These are phyloP conservation scores for Shiraia bambusicola DNA, from an alignment of 2,329 filamentous ascomycete species.

Conservation along the genomic window DNA sequence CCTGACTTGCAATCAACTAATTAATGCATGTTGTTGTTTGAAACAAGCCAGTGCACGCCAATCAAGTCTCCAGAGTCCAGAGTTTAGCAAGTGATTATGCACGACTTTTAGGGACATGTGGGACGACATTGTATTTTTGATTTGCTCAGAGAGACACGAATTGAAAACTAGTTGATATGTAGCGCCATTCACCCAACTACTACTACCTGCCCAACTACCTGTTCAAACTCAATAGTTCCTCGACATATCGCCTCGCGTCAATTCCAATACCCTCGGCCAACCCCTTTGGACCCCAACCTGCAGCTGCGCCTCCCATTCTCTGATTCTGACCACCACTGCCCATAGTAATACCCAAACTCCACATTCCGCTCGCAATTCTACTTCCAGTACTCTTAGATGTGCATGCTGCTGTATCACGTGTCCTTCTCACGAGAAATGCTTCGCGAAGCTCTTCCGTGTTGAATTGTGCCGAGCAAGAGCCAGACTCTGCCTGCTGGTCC, in stretches of 20 bases:
- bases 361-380: slow-evolving; percentile 37
- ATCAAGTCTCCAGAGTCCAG: too few relatives aligned
- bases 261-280: slow-evolving; percentile 74
- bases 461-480: slow-evolving; percentile 20
- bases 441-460: slow-evolving; percentile 40
- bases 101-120: too few relatives aligned
- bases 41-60: slow-evolving; percentile 1
- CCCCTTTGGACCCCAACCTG: slow-evolving; percentile 59
- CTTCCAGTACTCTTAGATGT: slow-evolving; percentile 21
- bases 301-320: slow-evolving; percentile 44
- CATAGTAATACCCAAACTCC: slow-evolving; percentile 32
- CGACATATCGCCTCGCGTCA: slow-evolving; percentile 74
- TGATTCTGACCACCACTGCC: slow-evolving; percentile 20
- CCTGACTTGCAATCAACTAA: not conserved
- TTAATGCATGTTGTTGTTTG: not conserved
- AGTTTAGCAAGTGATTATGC: too few relatives aligned
- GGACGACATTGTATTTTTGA: too few relatives aligned
- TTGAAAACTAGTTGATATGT: too few relatives aligned
- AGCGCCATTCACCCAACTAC: slow-evolving; percentile 17
- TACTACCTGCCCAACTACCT: too few relatives aligned
- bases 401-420: slow-evolving; percentile 34
- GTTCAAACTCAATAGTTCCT: slow-evolving; percentile 67
- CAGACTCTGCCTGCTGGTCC: slow-evolving; percentile 2
- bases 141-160: too few relatives aligned
- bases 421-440: slow-evolving; percentile 47